Evolutionary conservation across 352 stramenopile genomes (phyloP), one percentile per base, ranked within the genome.

Genomic region (Pythium volutum): DNA sequence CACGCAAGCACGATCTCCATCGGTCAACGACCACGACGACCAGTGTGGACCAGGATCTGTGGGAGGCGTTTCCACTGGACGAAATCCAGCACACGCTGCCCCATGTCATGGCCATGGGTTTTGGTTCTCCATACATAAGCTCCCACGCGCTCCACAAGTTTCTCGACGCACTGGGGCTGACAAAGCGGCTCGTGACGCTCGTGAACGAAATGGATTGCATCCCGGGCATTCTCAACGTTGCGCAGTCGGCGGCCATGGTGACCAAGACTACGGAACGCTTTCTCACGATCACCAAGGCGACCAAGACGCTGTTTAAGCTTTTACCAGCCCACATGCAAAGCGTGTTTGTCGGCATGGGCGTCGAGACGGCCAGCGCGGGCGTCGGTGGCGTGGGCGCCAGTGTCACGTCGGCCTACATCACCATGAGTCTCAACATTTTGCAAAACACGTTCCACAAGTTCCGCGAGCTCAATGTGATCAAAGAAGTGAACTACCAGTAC

Each of bases 131-230:
- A 18, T 93, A 85, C 55, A 78, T 84, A 59, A 80, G 78, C 41
- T 90, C 80, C 1, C 60, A 74, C 11, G 67, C 69, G 3, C 59
- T 89, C 11, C 29, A 55, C 10, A 51, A 59, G 23, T 90, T 88
- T 59, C 50, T 95, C 29, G 61, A 76, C 29, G 50, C 71, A 11
- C 51, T 92, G n/a, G 70, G 67, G 1, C 62, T 93, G 20, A 68
- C 57, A 1, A 76, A 78, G 45, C 75, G 79, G 15, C 60, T 89
- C 49, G 60, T 93, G 39, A 92, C 83, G 31, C 79, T 95, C 48
- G 86, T 95, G 20, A 93, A 95, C 59, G 84, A 95, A 60, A 81
- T 86, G 54, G 86, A 95, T 61, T 95, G 84, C 66, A 92, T 95
- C 50, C 86, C 86, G 4, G 83, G 81, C 25, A 88, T 95, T 58